Conservation (phyloP, 2,329 filamentous ascomycete genomes). For the Aspergillus pseudonomiae region DNA sequence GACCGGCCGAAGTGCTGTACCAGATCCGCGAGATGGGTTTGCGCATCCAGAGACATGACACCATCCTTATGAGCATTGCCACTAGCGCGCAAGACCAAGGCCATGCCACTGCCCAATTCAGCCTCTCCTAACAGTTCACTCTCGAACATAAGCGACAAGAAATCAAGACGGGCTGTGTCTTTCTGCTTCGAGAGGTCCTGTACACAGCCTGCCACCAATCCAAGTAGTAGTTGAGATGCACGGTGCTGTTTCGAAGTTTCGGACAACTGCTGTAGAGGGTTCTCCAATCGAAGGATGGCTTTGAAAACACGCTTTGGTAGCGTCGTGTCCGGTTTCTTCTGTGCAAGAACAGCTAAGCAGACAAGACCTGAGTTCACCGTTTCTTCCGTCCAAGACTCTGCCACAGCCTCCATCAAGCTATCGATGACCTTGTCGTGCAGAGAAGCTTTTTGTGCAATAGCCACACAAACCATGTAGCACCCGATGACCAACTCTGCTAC, state of each 20-base stretch:
- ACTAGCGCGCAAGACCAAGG: slow-evolving; percentile 37
- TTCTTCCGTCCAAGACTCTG: slow-evolving; percentile 73
- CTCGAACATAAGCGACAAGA: slow-evolving; percentile 43
- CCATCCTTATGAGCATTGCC: slow-evolving; percentile 52
- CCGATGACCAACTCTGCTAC: slow-evolving; percentile 79
- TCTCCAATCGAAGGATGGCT: slow-evolving; percentile 40
- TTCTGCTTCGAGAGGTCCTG: slow-evolving; percentile 36
- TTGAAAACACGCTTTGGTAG: slow-evolving; percentile 72
- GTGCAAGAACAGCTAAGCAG: slow-evolving; percentile 78
- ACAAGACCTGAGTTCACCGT: slow-evolving; percentile 74
- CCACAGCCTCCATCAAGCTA: slow-evolving; percentile 86
- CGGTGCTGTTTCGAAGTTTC: slow-evolving; percentile 38
- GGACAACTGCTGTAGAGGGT: slow-evolving; percentile 35
- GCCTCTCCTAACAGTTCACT: slow-evolving; percentile 34
- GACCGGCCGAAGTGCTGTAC: slow-evolving; percentile 69
- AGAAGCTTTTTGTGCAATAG: slow-evolving; percentile 80
- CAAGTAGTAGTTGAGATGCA: slow-evolving; percentile 39
- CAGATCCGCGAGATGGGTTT: slow-evolving; percentile 66
- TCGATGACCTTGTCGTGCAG: slow-evolving; percentile 80
- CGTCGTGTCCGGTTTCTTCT: slow-evolving; percentile 71
- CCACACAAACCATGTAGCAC: slow-evolving; percentile 86
- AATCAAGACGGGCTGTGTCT: slow-evolving; percentile 48
- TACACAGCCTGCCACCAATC: slow-evolving; percentile 40
- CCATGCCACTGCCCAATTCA: slow-evolving; percentile 35
- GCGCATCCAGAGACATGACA: slow-evolving; percentile 48